Evolutionary conservation across 441 rosid species (phyloP).

Genomic region (Euphorbia schlechtendalii): DNA sequence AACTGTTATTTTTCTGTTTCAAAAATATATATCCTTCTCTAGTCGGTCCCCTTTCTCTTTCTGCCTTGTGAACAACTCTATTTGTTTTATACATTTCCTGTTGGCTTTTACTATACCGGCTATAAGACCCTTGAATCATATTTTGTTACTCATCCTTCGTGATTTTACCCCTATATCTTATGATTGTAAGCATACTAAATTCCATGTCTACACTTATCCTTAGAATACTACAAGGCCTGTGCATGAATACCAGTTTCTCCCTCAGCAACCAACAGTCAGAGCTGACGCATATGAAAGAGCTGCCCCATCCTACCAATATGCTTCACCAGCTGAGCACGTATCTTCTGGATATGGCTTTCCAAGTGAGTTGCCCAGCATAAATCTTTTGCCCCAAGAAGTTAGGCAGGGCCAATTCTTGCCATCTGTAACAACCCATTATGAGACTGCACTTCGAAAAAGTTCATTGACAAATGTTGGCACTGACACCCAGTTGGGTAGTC

Average conservation of each 20-base stretch:
- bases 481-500: conserved; percentile 37
- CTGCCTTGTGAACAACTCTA: neutral
- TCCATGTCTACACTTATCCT: conserved; percentile 5
- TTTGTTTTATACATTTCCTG: neutral
- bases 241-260: conserved; percentile 91
- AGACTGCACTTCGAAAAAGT: conserved; percentile 39
- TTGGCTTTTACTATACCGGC: neutral
- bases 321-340: conserved; percentile 34
- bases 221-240: conserved; percentile 52
- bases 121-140: neutral
- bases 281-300: conserved; percentile 51
- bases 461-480: conserved; percentile 28
- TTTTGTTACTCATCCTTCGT: neutral
- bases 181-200: neutral
- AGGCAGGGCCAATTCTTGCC: conserved; percentile 43
- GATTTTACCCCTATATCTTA: neutral
- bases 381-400: conserved; percentile 59
- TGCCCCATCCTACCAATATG: conserved; percentile 38
- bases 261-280: conserved; percentile 67
- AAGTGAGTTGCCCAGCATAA: conserved; percentile 50
- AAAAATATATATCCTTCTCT: neutral
- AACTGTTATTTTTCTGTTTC: neutral
- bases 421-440: conserved; percentile 42
- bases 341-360: conserved; percentile 42
- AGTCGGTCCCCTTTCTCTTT: neutral